Evolutionary conservation across 1,284 basidiomycete species (phyloP), one percentile per base, ranked within the genome.

Genomic region (Austroboletus rostrupii): DNA sequence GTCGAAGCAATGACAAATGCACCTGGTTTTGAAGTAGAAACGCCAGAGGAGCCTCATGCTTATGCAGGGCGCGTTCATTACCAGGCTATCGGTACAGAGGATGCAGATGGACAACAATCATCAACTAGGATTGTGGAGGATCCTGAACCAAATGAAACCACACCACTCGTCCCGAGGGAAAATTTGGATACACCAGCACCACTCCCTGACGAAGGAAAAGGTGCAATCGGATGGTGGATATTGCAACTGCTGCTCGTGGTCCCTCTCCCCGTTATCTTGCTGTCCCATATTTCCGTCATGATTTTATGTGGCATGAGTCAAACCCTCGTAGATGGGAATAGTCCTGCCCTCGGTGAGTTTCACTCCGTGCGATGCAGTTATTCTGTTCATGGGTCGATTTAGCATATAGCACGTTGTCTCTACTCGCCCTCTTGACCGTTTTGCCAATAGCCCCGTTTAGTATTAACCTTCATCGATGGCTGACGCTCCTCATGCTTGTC

Each of bases 251-350:
- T 86, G 9, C 52, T 86, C 16, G 71, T 76, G 0, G 74, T 87
- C 3, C 79, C 81, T 1, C 53, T 81, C 3, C 80, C 83, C 0
- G 73, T 81, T 14, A 72, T 83, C 17, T 58, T 87, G 39, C 54
- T 83, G n/a, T 73, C 70, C 42, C 83, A 87, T 56, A 68, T 86
- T 21, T 65, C 70, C 3, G 58, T 79, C 26, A 55, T 85, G 39
- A 49, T 83, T 31, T 49, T 87, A 17, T 72, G 70, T 43, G 72
- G 80, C 7, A 60, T 80, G 57, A 63, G 73, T 20, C 84, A 89
- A 63, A 83, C 83, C 0, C 64, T 87, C 16, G 72, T 75, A 0
- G 87, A 90, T 57, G 87, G 87, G n/a, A 81, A 75, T 48, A 70
- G 68, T 39, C 70, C 79, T 4, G 55, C 60, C 31, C 54, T 61